phyloP scores from a whole-genome alignment of 257 asterid genomes.

The Agastache rugosa region DNA sequence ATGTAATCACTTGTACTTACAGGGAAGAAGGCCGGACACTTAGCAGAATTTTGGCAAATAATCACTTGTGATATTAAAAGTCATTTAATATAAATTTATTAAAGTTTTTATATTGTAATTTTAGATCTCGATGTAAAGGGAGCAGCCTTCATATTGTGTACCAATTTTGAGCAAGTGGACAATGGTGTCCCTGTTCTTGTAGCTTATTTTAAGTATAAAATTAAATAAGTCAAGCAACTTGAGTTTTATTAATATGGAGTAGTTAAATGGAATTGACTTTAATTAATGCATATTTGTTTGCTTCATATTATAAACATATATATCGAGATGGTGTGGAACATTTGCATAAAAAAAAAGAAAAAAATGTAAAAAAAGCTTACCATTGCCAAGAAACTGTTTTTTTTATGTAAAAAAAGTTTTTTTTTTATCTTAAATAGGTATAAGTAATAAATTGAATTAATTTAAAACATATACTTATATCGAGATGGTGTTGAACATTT shows the following conservation, averaged over 20 bases:
- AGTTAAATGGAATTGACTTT: neutral
- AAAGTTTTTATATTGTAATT: neutral
- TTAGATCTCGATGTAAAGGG: conserved; percentile 6
- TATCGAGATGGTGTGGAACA: too few species aligned
- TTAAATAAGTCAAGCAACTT: neutral
- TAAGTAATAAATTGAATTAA: too few species aligned
- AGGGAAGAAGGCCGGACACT: neutral
- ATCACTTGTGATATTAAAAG: neutral
- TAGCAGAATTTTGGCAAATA: neutral
- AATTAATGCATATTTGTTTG: neutral
- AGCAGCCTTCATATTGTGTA: neutral
- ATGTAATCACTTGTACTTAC: neutral
- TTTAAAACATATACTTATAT: too few species aligned
- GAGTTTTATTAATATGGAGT: neutral
- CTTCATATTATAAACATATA: neutral
- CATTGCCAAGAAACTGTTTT: too few species aligned
- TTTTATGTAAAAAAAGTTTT: too few species aligned
- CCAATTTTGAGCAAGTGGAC: neutral
- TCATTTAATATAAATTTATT: neutral
- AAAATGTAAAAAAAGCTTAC: too few species aligned
- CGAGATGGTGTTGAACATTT: too few species aligned
- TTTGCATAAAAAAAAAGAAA: too few species aligned
- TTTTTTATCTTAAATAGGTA: too few species aligned
- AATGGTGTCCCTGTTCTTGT: neutral
- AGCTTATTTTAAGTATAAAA: neutral